phyloP scores from a whole-genome alignment of 805 yeast genomes.

The Candida tallmaniae region DNA sequence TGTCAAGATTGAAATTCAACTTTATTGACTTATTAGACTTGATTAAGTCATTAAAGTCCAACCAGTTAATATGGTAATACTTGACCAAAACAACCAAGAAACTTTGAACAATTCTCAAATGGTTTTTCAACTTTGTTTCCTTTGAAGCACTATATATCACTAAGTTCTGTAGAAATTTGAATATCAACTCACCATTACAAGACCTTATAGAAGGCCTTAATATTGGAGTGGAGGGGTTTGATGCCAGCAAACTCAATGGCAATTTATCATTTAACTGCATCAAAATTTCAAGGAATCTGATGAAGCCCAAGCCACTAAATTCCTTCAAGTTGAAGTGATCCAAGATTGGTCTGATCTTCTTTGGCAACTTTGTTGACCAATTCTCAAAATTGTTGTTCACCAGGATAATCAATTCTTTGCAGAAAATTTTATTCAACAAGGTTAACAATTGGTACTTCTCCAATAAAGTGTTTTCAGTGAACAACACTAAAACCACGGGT shows the following conservation, averaged over 20 bases:
- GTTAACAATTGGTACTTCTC: slow-evolving; percentile 29
- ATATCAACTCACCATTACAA: slow-evolving; percentile 27
- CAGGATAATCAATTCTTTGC: slow-evolving; percentile 20
- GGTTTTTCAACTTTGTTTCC: slow-evolving; percentile 26
- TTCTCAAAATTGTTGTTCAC: slow-evolving; percentile 22
- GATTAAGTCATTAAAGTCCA: slow-evolving; percentile 28
- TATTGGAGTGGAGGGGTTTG: slow-evolving; percentile 36
- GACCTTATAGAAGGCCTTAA: slow-evolving; percentile 15
- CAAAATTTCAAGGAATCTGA: slow-evolving; percentile 28
- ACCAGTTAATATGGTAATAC: slow-evolving; percentile 42
- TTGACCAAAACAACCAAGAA: slow-evolving; percentile 29
- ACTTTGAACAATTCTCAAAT: slow-evolving; percentile 26
- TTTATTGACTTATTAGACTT: slow-evolving; percentile 31
- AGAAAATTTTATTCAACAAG: slow-evolving; percentile 30
- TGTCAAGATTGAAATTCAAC: slow-evolving; percentile 32
- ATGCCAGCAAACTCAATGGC: slow-evolving; percentile 40
- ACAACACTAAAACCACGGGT: slow-evolving; percentile 30
- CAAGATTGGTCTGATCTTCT: slow-evolving; percentile 19
- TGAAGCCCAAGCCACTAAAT: slow-evolving; percentile 29
- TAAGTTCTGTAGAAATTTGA: slow-evolving; percentile 29
- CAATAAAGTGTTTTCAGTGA: slow-evolving; percentile 19
- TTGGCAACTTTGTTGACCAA: slow-evolving; percentile 23
- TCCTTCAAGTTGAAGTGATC: slow-evolving; percentile 23
- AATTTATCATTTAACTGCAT: slow-evolving; percentile 37
- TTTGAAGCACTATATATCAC: slow-evolving; percentile 31